These are phyloP conservation scores for Phytophthora multivora DNA, from an alignment of 352 stramenopile genomes.

Conservation along the genomic window DNA sequence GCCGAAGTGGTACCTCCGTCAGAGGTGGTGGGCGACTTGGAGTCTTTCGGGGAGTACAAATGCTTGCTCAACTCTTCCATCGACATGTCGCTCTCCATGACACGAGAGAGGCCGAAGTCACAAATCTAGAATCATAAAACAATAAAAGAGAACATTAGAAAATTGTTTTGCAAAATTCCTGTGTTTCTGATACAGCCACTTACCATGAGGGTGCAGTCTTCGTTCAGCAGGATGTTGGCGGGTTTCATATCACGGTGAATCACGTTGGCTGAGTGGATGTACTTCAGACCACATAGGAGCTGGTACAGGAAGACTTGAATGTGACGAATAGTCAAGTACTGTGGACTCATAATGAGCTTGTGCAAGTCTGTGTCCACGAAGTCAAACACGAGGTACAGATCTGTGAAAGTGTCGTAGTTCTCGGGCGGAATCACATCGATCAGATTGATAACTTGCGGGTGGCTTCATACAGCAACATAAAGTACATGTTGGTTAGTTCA, in stretches of 20 bases:
- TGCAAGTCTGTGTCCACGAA: conserved; percentile 95
- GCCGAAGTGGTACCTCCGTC: conserved; percentile 63
- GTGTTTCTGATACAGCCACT: background rate
- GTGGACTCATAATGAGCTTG: conserved; percentile 93
- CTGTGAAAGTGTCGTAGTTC: conserved; percentile 85
- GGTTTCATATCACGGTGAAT: conserved; percentile 92
- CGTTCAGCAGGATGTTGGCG: conserved; percentile 89
- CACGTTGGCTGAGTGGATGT: conserved; percentile 94
- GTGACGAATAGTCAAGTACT: conserved; percentile 94
- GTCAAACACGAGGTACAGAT: conserved; percentile 93
- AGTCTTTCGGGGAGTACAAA: conserved; percentile 81
- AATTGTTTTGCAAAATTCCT: background rate
- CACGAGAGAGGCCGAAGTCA: conserved; percentile 85
- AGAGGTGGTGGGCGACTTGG: conserved; percentile 77
- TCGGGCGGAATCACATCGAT: conserved; percentile 84
- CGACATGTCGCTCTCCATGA: conserved; percentile 76
- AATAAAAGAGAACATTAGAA: conserved; percentile 3
- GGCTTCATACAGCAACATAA: conserved; percentile 30
- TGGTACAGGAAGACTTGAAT: conserved; percentile 98
- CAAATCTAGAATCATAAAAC: conserved; percentile 54
- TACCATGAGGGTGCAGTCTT: conserved; percentile 87
- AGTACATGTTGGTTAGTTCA: background rate
- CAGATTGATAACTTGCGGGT: conserved; percentile 84
- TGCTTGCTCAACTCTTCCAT: conserved; percentile 81
- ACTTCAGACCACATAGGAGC: conserved; percentile 94